Evolutionary conservation across 2,329 filamentous ascomycete genomes (phyloP).

Genomic region (Leptographium wingfieldii): DNA sequence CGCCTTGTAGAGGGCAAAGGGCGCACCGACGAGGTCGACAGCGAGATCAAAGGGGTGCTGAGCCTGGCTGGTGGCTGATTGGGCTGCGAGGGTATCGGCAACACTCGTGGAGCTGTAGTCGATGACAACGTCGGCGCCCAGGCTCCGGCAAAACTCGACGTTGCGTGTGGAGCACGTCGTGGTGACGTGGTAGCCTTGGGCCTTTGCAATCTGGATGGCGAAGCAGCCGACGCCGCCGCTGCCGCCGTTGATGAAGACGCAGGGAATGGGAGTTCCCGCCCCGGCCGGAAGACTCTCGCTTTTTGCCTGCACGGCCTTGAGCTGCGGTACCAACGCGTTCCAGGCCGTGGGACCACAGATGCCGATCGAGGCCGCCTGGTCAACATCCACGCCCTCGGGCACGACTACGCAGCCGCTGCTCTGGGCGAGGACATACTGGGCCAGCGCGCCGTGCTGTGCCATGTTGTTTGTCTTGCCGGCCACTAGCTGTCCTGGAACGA

Average conservation of each 20-base stretch:
- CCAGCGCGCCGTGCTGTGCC: constrained; percentile 11
- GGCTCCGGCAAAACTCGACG: constrained; percentile 17
- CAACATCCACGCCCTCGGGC: constrained; percentile 7
- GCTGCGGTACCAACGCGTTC: constrained; percentile 12
- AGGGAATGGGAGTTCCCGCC: neutral
- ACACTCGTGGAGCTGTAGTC: constrained; percentile 20
- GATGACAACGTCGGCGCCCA: constrained; percentile 25
- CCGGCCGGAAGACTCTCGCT: neutral
- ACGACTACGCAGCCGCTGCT: constrained; percentile 4
- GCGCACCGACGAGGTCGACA: constrained; percentile 17
- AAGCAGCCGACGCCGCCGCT: constrained; percentile 25
- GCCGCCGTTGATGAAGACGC: constrained; percentile 23
- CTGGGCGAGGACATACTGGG: constrained; percentile 10
- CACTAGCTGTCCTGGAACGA: constrained; percentile 12
- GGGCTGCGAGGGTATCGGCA: constrained; percentile 6
- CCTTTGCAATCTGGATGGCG: constrained; percentile 24
- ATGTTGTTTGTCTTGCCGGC: constrained; percentile 5
- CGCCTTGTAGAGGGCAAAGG: constrained; percentile 13
- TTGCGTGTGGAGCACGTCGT: constrained; percentile 23
- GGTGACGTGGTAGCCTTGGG: constrained; percentile 21
- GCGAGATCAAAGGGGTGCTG: constrained; percentile 13
- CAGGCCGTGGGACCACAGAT: constrained; percentile 15
- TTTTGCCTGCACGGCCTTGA: neutral
- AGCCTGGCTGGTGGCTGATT: constrained; percentile 1
- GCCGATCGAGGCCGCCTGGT: constrained; percentile 15